Evolutionary conservation across 129 eudicot genomes (phyloP), one percentile per base, ranked within the genome.

Genomic region (Arctium lappa): DNA sequence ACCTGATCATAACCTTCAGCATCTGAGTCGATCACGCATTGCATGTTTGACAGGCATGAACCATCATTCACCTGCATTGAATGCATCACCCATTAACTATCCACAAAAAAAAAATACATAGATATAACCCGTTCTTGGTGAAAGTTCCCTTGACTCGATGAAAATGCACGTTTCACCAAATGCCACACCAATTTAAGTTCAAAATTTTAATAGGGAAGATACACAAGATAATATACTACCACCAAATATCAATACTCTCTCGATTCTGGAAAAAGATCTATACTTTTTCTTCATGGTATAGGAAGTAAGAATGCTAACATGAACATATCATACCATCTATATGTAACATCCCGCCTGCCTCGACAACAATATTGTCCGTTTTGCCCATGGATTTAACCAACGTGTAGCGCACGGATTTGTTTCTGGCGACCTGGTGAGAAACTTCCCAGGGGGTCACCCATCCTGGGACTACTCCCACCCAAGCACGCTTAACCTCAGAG

Each of bases 1-100:
- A 95, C 99, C 99, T 95, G 94, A 91, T 93, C 97, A 86, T 95
- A 93, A 68, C 99, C 99, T 81, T 95, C 94, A 77, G 95, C 92
- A 68, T 90, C 97, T 8, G 97, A 83, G 75, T 83, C 86, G 77
- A 95, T 79, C 73, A 95, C 99, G 82, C 99, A 95, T 85, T 95
- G 99, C 97, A 95, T 91, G 83, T 95, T 95, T 1, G 99, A 93
- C 48, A 95, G 84, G 78, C 99, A 95, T 13, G 99, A 95, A 48
- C 99, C 99, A 90, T 95, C 97, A 73, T 93, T 95, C 65, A 95
- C 97, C 98, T 95, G 79, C 65, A 62, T 50, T 32, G 75, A 72
- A 78, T 79, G 80, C 76, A 84, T 33, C 60, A 78, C 40, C 16
- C 73, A 39, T 78, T 84, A 84, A 32, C 80, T 32, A 68, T 69